Base-by-base conservation (phyloP, 164 flowering plant species). In the Santalum album region DNA sequence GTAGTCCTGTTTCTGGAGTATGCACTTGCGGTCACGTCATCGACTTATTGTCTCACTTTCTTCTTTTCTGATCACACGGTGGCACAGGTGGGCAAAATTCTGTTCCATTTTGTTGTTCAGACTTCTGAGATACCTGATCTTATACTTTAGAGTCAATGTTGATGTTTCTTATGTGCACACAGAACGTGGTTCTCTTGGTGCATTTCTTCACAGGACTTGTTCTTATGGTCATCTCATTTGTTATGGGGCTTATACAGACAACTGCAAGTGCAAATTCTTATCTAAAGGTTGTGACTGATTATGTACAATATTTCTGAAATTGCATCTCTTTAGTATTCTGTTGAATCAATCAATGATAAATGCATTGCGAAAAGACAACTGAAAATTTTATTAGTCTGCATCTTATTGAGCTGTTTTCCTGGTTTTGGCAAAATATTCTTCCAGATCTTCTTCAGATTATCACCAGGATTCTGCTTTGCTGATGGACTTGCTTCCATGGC, bases 401-500 rank as follows among this genome's bases (percentile, higher is more conserved):
- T 38, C 17, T 38, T 38, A 38, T 38, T 14, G 1, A 38, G 42
- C 34, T 6, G 18, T 46, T 46, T 46, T 46, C 47, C 62, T 58
- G 53, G 54, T 18, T 54, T 50, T 29, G 59, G 24, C 24, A 19
- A 32, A 38, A 27, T 59, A 7, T 53, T 56, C 65, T 67, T 58
- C 35, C 96, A 91, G 99, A 87, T 83, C 55, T 74, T 87, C 64
- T 92, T 92, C 74, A 80, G 99, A 71, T 44, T 92, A 55, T 83
- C 94, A 40, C 99, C 99, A 6, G 99, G 97, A 62, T 92, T 92
- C 66, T 92, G 99, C 78, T 87, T 92, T 70, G 94, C 99, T 60
- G 99, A 92, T 78, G 99, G 96, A 44, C 83, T 92, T 68, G 95
- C 99, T 63, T 92, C 99, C 25, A 65, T 92, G 48, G 99, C 99